Evolutionary conservation across 1,139 yeast genomes (phyloP), one percentile per base, ranked within the genome.

Genomic region (Blastobotrys persicus): DNA sequence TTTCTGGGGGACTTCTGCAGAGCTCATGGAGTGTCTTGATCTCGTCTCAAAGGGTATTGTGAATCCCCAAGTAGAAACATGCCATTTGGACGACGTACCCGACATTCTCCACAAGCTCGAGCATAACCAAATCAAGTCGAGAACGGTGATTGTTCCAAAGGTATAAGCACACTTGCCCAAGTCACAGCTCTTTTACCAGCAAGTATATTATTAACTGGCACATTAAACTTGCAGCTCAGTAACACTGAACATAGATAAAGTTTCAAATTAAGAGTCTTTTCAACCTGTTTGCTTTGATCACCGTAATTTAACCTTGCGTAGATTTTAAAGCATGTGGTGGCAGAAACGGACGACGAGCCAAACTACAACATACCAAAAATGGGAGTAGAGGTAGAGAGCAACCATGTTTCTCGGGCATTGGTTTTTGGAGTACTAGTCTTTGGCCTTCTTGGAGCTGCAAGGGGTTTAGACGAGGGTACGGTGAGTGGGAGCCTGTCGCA

Each of bases 391-490:
- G 9, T 6, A 23, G 9, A 23, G 9, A 9, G 28, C 9, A 9
- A 23, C 9, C 9, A 5, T 5, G 28, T 23, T 4, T 34, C 38
- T n/a, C 19, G 17, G 11, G 5, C 41, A 5, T 67, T 79, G 44
- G 76, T 71, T 55, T 54, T 76, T 31, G 72, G 79, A 2, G 75
- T 80, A 12, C 67, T 76, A 44, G 75, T 79, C 2, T 80, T 79
- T 65, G 85, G 85, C 41, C 62, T 80, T 20, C 65, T 79, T 47
- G 86, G 86, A 11, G 72, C 79, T 20, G 81, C 82, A 9, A 68
- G 85, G 62, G 86, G 86, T 13, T 75, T 72, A 48, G 86, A 81
- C 62, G 85, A 80, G 64, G 86, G 85, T 44, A 68, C 68, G 53
- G 68, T 68, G 43, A 64, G 79, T n/a, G 81, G 80, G 9, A 65